Percentiles rank a stretch among this genome's conserved stretches.
phyloP scores from a whole-genome alignment of 768 basidiomycete genomes.

The Lactifluus echinatus region DNA sequence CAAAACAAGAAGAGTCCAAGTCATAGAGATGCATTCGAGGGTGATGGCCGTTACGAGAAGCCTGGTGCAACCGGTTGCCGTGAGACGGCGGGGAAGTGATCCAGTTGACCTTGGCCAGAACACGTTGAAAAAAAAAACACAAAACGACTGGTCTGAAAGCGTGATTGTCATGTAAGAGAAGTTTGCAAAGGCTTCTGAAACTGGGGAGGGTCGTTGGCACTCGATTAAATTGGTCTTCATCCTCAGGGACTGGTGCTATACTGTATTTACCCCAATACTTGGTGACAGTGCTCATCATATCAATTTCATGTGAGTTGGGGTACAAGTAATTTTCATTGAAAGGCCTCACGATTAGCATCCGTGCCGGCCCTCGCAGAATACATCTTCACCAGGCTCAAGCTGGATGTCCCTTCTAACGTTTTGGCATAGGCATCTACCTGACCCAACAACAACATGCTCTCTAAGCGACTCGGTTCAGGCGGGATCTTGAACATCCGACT shows the following conservation, averaged over 20 bases:
- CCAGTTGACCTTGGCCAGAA: too few relatives aligned
- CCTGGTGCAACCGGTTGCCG: too few relatives aligned
- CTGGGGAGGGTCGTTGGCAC: background rate
- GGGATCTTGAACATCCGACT: slow-evolving; percentile 82
- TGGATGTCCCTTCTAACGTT: slow-evolving; percentile 57
- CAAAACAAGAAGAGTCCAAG: too few relatives aligned
- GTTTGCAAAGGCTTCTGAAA: background rate
- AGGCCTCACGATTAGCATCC: slow-evolving; percentile 17
- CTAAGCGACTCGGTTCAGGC: slow-evolving; percentile 78
- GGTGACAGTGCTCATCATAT: background rate
- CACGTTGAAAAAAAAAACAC: too few relatives aligned
- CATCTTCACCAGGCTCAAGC: slow-evolving; percentile 71
- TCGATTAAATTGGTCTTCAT: background rate
- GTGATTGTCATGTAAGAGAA: background rate
- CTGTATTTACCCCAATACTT: background rate
- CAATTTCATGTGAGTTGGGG: background rate
- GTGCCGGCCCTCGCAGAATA: slow-evolving; percentile 49
- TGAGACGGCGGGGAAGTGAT: too few relatives aligned
- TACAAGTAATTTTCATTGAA: background rate
- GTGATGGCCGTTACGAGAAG: too few relatives aligned
- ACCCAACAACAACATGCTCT: slow-evolving; percentile 77
- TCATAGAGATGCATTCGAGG: too few relatives aligned
- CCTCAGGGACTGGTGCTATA: background rate
- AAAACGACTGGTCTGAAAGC: too few relatives aligned
- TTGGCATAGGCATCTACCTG: slow-evolving; percentile 83